Evolutionary conservation across 2,329 filamentous ascomycete species (phyloP).

Genomic region (Graphium sp.): DNA sequence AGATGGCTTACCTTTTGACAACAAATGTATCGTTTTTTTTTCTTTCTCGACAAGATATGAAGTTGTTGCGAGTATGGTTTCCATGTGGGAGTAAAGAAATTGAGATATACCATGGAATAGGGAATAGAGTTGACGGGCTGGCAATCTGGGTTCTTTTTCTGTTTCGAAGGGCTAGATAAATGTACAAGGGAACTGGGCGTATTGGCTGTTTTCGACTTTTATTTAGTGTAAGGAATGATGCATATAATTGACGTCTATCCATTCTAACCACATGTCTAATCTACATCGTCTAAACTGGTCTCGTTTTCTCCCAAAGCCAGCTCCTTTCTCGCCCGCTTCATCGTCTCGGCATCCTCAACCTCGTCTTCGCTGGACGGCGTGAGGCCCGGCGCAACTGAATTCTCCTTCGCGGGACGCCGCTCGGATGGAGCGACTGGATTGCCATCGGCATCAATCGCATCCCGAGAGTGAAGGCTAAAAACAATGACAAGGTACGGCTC

Average conservation of each 20-base stretch:
- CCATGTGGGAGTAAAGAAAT: too few species aligned
- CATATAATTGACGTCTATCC: not conserved
- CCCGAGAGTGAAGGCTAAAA: slow-evolving; percentile 59
- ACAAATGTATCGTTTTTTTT: not conserved
- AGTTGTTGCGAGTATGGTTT: too few species aligned
- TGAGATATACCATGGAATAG: too few species aligned
- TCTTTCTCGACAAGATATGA: not conserved
- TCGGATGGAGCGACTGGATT: slow-evolving; percentile 17
- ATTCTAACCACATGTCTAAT: slow-evolving; percentile 12
- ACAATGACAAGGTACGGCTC: slow-evolving; percentile 67
- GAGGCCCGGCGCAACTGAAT: slow-evolving; percentile 6
- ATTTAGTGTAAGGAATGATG: not conserved
- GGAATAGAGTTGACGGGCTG: too few species aligned
- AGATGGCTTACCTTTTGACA: slow-evolving; percentile 3
- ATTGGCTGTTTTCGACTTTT: not conserved
- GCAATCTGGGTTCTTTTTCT: too few species aligned
- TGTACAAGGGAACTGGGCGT: too few species aligned
- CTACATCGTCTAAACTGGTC: slow-evolving; percentile 24
- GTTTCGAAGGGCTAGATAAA: too few species aligned
- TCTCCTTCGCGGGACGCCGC: slow-evolving; percentile 8
- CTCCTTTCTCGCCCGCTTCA: slow-evolving; percentile 18
- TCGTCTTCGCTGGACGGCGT: slow-evolving; percentile 7
- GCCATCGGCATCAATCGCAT: slow-evolving; percentile 46
- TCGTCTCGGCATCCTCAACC: slow-evolving; percentile 15
- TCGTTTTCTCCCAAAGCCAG: slow-evolving; percentile 13